Base-by-base conservation (phyloP, 345 rosid species). In the Ailanthus altissimus region DNA sequence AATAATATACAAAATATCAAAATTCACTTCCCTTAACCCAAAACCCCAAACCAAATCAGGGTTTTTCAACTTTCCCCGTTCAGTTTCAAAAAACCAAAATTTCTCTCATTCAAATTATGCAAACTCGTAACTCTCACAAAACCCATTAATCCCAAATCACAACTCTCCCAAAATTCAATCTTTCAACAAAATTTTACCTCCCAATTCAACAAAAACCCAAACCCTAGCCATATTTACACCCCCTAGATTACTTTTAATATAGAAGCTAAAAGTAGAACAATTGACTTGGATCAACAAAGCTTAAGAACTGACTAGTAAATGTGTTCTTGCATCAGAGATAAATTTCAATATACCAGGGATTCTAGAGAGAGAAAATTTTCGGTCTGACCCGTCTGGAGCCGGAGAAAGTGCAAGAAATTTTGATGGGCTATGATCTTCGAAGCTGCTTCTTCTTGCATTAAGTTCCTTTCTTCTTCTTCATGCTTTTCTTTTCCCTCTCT, bases 381-480 rank as follows among this genome's bases (percentile, higher is more conserved):
- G 38, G 57, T 60, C 85, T 81, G 61, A 84, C 87, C 87, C 77
- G 84, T 70, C 79, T 60, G 80, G 66, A 79, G 70, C 63, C 46
- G 58, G 77, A 70, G 73, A 77, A 74, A 65, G 32, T 50, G 58
- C 42, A 80, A 36, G 67, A 76, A 72, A 73, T 20, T 10, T 16
- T 10, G 43, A 56, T 8, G 28, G 66, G 73, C 74, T 54, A 56
- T 56, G 62, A 38, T 32, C 63, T 46, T 63, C 43, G 65, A 32
- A 72, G 70, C 78, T 43, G 62, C 47, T 12, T 45, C 76, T 72
- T 54, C 79, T 15, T 47, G 63, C 50, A 59, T 3, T 62, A 28
- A 58, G 49, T 14, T 53, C 58, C 8, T 12, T 16, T 8, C 14
- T 53, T 21, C 63, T 57, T 23, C 23, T 32, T 32, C 38, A 3